These are phyloP conservation scores for Penicillium crustosum DNA, from an alignment of 2,329 filamentous ascomycete species.

Conservation along the genomic window DNA sequence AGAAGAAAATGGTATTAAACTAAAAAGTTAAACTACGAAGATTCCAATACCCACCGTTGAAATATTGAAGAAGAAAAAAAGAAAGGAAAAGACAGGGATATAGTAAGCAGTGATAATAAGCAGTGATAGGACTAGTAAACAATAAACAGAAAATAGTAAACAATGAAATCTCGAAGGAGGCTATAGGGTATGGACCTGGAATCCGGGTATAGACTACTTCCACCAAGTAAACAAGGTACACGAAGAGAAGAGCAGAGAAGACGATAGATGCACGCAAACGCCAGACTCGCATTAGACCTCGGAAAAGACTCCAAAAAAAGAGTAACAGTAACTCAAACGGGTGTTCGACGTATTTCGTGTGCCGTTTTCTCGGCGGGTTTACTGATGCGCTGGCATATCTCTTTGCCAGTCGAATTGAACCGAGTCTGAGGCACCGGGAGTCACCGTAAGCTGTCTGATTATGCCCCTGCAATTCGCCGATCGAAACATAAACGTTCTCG, in stretches of 20 bases:
- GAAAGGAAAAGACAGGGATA: neutral
- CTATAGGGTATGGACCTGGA: neutral
- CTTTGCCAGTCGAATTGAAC: constrained; percentile 64
- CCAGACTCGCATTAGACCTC: neutral
- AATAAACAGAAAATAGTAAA: neutral
- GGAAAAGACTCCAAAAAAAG: neutral
- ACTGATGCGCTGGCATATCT: constrained; percentile 84
- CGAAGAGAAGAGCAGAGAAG: neutral
- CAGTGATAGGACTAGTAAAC: neutral
- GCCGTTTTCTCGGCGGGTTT: constrained; percentile 22
- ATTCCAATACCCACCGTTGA: constrained; percentile 9
- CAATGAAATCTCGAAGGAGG: neutral
- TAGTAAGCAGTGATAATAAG: neutral
- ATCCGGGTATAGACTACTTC: constrained; percentile 4
- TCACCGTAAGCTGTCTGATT: constrained; percentile 7
- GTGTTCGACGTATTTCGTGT: neutral
- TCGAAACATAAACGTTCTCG: constrained; percentile 15
- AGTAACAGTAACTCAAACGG: constrained; percentile 4
- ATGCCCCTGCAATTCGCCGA: constrained; percentile 35
- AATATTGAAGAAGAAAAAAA: neutral
- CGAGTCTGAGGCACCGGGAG: constrained; percentile 19
- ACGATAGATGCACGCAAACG: neutral
- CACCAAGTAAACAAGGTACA: neutral
- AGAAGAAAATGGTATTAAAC: constrained; percentile 5
- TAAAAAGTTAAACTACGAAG: neutral